Conservation (phyloP, 2,329 filamentous ascomycete species). For the Pseudogymnoascus sp. region DNA sequence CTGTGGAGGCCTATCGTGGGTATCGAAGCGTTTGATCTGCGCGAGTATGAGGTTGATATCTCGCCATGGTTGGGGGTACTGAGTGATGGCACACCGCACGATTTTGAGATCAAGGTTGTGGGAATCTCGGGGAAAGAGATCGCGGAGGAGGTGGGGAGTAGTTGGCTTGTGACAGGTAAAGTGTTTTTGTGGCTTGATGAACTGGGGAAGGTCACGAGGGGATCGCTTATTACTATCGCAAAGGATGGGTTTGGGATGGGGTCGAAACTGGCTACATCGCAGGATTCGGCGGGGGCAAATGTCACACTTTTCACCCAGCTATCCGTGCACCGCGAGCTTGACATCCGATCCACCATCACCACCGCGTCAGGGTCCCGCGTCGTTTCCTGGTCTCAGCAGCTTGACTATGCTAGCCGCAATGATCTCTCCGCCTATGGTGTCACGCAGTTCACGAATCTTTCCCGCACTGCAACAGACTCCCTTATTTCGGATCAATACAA, state of each 20-base stretch:
- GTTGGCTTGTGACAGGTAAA: conserved; percentile 72
- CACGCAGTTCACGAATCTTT: conserved; percentile 44
- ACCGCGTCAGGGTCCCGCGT: conserved; percentile 37
- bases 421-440: conserved; percentile 45
- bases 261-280: conserved; percentile 40
- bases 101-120: conserved; percentile 57
- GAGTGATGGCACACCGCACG: conserved; percentile 55
- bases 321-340: conserved; percentile 45
- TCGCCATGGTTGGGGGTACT: conserved; percentile 65
- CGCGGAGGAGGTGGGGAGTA: conserved; percentile 48
- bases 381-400: conserved; percentile 49
- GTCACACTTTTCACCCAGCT: conserved; percentile 52
- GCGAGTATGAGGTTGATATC: conserved; percentile 75
- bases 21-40: conserved; percentile 68
- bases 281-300: conserved; percentile 44
- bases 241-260: conserved; percentile 36
- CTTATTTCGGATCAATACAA: conserved; percentile 21
- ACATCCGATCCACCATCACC: conserved; percentile 42
- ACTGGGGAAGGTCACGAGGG: conserved; percentile 43
- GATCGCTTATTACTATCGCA: conserved; percentile 29
- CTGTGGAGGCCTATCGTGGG: conserved; percentile 74
- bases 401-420: conserved; percentile 48
- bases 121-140: conserved; percentile 46
- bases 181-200: conserved; percentile 67
- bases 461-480: conserved; percentile 40